A percentile compares a stretch with the other conserved stretches of the same genome.
phyloP scores from a whole-genome alignment of 768 basidiomycete species.

The Gymnopilus junonius region DNA sequence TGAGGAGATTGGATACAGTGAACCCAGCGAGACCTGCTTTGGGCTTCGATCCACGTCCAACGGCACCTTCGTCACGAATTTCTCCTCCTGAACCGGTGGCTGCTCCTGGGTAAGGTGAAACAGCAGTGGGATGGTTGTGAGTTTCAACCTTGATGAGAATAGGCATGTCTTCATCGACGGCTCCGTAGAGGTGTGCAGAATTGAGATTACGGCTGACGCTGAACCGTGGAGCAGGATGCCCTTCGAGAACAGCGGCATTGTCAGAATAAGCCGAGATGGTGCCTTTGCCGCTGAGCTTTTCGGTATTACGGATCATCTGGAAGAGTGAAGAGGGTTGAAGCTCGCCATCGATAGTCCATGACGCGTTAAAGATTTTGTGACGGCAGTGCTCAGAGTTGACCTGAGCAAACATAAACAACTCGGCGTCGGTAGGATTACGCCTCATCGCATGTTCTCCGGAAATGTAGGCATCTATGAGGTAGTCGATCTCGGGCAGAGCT shows the following conservation, averaged over 20 bases:
- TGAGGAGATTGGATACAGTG: conserved; percentile 91
- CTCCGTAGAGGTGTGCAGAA: conserved; percentile 52
- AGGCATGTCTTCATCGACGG: conserved; percentile 72
- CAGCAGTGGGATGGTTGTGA: conserved; percentile 98
- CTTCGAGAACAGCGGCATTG: conserved; percentile 94
- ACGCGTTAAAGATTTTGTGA: conserved; percentile 99
- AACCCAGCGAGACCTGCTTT: conserved; percentile 95
- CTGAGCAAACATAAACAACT: conserved; percentile 99
- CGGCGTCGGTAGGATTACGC: conserved; percentile 94
- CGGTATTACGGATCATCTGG: conserved; percentile 97
- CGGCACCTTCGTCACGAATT: conserved; percentile 97
- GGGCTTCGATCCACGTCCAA: conserved; percentile 91
- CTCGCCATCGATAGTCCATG: conserved; percentile 86
- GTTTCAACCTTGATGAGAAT: conserved; percentile 98
- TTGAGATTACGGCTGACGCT: conserved; percentile 40
- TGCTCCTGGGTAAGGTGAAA: conserved; percentile 98
- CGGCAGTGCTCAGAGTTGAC: conserved; percentile 99
- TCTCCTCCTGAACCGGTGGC: conserved; percentile 99
- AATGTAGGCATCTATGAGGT: conserved; percentile 88
- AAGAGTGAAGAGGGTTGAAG: conserved; percentile 78
- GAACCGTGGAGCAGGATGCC: conserved; percentile 77
- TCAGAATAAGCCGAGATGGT: conserved; percentile 98
- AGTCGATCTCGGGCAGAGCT: conserved; percentile 87
- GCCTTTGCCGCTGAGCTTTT: conserved; percentile 70
- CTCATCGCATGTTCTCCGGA: conserved; percentile 67